Percentiles rank a stretch among this genome's conserved stretches.
Conservation (phyloP, 192 early-diverging fungal genomes). For the Mortierella claussenii region DNA sequence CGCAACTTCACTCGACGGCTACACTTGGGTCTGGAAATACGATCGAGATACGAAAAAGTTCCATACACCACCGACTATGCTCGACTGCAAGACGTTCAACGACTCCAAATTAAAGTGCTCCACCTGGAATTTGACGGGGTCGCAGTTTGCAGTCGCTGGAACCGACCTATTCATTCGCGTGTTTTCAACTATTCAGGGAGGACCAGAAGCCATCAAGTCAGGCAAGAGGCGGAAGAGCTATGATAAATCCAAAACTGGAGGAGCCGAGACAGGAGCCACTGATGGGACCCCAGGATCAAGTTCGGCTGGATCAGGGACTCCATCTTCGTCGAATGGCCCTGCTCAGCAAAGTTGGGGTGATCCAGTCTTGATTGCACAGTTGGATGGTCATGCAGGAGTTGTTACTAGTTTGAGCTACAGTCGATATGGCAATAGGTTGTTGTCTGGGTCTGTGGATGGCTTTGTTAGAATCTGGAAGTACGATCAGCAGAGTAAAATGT, state of each 20-base stretch:
- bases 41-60: conserved; percentile 67
- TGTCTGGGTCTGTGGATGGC: conserved; percentile 83
- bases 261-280: neutral
- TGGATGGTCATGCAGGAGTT: conserved; percentile 76
- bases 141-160: conserved; percentile 82
- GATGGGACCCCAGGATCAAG: conserved; percentile 5
- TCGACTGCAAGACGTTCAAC: conserved; percentile 59
- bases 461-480: conserved; percentile 80
- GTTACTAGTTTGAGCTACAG: conserved; percentile 83
- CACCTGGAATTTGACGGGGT: conserved; percentile 82
- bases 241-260: conserved; percentile 14
- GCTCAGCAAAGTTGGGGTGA: conserved; percentile 37
- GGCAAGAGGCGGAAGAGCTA: conserved; percentile 30
- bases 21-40: conserved; percentile 80
- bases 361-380: conserved; percentile 63
- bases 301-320: conserved; percentile 1
- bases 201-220: conserved; percentile 37
- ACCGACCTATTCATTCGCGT: conserved; percentile 80
- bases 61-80: conserved; percentile 60
- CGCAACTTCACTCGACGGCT: conserved; percentile 77
- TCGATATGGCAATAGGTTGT: conserved; percentile 70
- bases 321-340: conserved; percentile 4
- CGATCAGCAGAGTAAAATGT: conserved; percentile 58
- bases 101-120: conserved; percentile 58
- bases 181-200: conserved; percentile 72